These are phyloP conservation scores for Inga oerstediana DNA, from an alignment of 306 rosid species.

Conservation along the genomic window DNA sequence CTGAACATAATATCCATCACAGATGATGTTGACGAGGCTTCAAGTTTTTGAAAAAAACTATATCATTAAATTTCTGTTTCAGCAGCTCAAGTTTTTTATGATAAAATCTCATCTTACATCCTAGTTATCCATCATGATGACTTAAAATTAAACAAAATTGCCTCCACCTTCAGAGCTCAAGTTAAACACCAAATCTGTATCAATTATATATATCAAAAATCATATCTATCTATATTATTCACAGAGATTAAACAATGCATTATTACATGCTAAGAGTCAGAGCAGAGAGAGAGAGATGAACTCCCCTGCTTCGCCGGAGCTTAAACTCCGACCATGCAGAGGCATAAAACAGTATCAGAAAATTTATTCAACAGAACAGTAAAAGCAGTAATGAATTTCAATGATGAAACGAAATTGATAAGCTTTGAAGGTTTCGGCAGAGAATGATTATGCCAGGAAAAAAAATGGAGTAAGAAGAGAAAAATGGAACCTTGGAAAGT, in stretches of 20 bases:
- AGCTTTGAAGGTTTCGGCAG: not conserved
- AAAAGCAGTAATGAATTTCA: constrained; percentile 4
- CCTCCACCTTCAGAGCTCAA: not conserved
- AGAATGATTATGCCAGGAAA: not conserved
- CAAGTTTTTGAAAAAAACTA: constrained; percentile 6
- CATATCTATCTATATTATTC: not conserved
- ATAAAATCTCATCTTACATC: not conserved
- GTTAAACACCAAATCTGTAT: constrained; percentile 10
- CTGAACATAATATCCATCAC: not conserved
- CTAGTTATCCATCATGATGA: not conserved
- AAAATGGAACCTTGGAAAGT: constrained; percentile 55
- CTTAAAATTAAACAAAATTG: not conserved
- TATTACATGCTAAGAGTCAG: constrained; percentile 17
- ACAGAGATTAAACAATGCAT: constrained; percentile 3
- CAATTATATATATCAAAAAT: not conserved
- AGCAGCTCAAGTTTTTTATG: not conserved
- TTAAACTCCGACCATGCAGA: constrained; percentile 37
- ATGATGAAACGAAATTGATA: constrained; percentile 29
- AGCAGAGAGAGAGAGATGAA: not conserved
- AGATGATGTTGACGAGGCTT: constrained; percentile 25
- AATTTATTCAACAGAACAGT: not conserved
- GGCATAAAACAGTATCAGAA: constrained; percentile 5
- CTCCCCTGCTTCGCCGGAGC: constrained; percentile 24
- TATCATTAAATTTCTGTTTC: not conserved
- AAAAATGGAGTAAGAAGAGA: not conserved